A percentile compares a stretch with the other conserved stretches of the same genome.
These are phyloP conservation scores for Neofusicoccum ribis DNA, from an alignment of 2,329 filamentous ascomycete species.

Conservation along the genomic window DNA sequence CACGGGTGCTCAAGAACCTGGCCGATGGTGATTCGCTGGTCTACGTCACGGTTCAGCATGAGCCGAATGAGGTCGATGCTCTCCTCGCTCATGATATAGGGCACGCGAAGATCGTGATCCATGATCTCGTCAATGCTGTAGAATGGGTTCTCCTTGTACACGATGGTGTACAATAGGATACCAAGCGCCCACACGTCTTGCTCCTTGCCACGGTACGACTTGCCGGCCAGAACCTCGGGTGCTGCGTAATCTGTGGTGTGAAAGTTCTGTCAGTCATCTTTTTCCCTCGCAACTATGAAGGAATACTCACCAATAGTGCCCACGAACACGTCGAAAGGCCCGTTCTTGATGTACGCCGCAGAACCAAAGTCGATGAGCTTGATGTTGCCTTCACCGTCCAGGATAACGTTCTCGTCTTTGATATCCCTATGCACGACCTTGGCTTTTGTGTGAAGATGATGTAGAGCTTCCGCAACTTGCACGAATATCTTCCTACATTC, in stretches of 20 bases:
- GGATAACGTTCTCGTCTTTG: slow-evolving; percentile 96
- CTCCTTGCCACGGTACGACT: slow-evolving; percentile 90
- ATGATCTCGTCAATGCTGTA: slow-evolving; percentile 99
- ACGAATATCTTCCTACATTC: slow-evolving; percentile 95
- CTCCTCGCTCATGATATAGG: slow-evolving; percentile 83
- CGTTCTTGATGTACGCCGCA: slow-evolving; percentile 96
- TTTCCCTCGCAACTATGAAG: not conserved
- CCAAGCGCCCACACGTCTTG: slow-evolving; percentile 98
- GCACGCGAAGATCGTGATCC: slow-evolving; percentile 90
- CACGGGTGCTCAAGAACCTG: slow-evolving; percentile 89
- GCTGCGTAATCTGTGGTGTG: slow-evolving; percentile 82
- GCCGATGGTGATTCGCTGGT: slow-evolving; percentile 78
- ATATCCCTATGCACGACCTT: slow-evolving; percentile 95
- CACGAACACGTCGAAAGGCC: slow-evolving; percentile 98
- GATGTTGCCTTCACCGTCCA: slow-evolving; percentile 92
- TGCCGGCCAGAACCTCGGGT: slow-evolving; percentile 92
- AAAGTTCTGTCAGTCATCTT: not conserved
- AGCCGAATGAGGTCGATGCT: slow-evolving; percentile 87
- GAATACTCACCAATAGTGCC: slow-evolving; percentile 83
- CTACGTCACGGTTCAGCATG: slow-evolving; percentile 91
- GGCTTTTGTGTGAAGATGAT: slow-evolving; percentile 88
- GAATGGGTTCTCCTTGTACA: slow-evolving; percentile 99
- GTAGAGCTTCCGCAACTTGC: slow-evolving; percentile 85
- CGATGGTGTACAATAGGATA: slow-evolving; percentile 95
- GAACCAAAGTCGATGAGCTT: slow-evolving; percentile 98